These are phyloP conservation scores for Paraconiothyrium sp. DNA, from an alignment of 2,329 filamentous ascomycete species.

Conservation along the genomic window DNA sequence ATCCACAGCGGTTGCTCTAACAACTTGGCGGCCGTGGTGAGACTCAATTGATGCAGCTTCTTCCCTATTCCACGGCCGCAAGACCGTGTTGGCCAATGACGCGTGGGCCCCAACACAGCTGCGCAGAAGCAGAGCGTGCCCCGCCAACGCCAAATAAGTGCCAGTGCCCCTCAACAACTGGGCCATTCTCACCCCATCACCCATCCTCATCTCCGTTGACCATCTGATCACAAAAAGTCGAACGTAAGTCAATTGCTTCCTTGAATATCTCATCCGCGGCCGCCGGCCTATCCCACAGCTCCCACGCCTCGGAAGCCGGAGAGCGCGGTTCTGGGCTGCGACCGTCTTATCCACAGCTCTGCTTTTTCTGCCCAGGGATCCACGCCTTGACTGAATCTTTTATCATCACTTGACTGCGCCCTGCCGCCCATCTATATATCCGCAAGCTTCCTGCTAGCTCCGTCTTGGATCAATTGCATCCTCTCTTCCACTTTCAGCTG, in stretches of 20 bases:
- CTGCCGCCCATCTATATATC: slow-evolving; percentile 33
- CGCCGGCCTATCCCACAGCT: slow-evolving; percentile 38
- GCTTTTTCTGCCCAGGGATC: slow-evolving; percentile 36
- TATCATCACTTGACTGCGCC: slow-evolving; percentile 31
- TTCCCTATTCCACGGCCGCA: slow-evolving; percentile 19
- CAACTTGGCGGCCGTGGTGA: slow-evolving; percentile 13
- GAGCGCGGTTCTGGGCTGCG: slow-evolving; percentile 29
- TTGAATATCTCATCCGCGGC: slow-evolving; percentile 47
- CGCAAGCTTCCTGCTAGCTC: slow-evolving; percentile 19
- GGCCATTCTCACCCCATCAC: slow-evolving; percentile 34
- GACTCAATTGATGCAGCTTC: slow-evolving; percentile 15
- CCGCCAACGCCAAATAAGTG: slow-evolving; percentile 24
- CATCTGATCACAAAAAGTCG: slow-evolving; percentile 30
- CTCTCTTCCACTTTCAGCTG: slow-evolving; percentile 22
- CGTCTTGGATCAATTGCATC: slow-evolving; percentile 36
- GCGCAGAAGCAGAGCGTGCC: slow-evolving; percentile 20
- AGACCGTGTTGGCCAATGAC: slow-evolving; percentile 22
- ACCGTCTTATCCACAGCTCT: slow-evolving; percentile 38
- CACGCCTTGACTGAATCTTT: slow-evolving; percentile 23
- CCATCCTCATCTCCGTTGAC: slow-evolving; percentile 27
- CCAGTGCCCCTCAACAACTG: slow-evolving; percentile 28
- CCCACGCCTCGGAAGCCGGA: slow-evolving; percentile 26
- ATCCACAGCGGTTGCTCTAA: slow-evolving; percentile 11
- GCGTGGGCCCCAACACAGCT: slow-evolving; percentile 12
- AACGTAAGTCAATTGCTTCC: slow-evolving; percentile 46